Percentiles rank a stretch among this genome's conserved stretches.
Conservation (phyloP, 2,329 filamentous ascomycete species). For the Sarocladiaceae sp. region DNA sequence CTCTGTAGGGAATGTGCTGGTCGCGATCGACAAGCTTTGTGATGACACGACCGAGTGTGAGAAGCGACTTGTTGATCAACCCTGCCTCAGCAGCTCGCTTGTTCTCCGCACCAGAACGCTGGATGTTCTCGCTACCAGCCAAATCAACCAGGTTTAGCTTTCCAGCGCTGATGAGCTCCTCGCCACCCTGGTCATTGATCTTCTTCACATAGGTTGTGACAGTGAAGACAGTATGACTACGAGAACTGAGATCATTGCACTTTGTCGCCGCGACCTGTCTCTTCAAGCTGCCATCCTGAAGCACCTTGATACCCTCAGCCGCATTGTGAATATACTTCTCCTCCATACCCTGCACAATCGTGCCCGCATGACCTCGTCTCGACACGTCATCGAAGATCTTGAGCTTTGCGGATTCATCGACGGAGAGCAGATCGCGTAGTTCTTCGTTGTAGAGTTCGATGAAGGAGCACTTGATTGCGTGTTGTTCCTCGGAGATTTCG, state of each 20-base stretch:
- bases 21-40: conserved; percentile 91
- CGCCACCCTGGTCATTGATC: conserved; percentile 73
- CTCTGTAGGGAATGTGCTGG: conserved; percentile 84
- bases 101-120: conserved; percentile 94
- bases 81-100: conserved; percentile 95
- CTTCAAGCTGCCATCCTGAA: conserved; percentile 86
- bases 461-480: conserved; percentile 94
- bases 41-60: conserved; percentile 93
- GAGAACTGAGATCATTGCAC: conserved; percentile 95
- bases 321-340: conserved; percentile 89
- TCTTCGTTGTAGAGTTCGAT: conserved; percentile 99
- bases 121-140: conserved; percentile 96
- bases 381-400: conserved; percentile 94
- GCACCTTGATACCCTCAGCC: conserved; percentile 77
- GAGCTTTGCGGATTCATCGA: conserved; percentile 78
- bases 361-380: conserved; percentile 78
- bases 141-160: conserved; percentile 97
- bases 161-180: conserved; percentile 85
- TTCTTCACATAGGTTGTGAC: conserved; percentile 89
- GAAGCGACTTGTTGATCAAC: conserved; percentile 94
- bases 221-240: conserved; percentile 96
- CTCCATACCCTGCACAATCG: conserved; percentile 95
- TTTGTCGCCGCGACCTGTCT: conserved; percentile 99
- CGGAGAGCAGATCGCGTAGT: conserved; percentile 78
- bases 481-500: conserved; percentile 73